Percentiles rank a stretch among this genome's conserved stretches.
phyloP scores from a whole-genome alignment of 2,329 filamentous ascomycete genomes.

The Fusarium chaquense region DNA sequence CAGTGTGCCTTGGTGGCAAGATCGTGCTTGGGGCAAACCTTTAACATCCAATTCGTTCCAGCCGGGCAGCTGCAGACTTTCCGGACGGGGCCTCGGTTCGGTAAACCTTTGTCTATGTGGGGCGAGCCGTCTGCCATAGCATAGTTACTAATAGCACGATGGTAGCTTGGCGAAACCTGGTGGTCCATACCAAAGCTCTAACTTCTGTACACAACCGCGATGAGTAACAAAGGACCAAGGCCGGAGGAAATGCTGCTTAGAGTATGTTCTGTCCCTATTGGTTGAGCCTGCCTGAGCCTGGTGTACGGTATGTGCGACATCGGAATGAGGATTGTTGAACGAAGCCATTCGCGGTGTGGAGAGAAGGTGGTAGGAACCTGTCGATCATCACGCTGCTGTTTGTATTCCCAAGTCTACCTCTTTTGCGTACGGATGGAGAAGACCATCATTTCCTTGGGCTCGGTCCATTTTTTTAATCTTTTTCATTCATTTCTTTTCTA shows the following conservation, averaged over 20 bases:
- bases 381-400: slow-evolving; percentile 20
- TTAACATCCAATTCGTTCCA: slow-evolving; percentile 21
- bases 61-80: slow-evolving; percentile 1
- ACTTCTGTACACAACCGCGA: slow-evolving; percentile 14
- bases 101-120: slow-evolving; percentile 15
- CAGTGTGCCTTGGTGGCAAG: neutral
- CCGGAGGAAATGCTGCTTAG: slow-evolving; percentile 21
- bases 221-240: slow-evolving; percentile 21
- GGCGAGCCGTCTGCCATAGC: slow-evolving; percentile 4
- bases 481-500: neutral
- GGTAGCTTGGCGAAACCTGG: slow-evolving; percentile 17
- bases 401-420: neutral
- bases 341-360: slow-evolving; percentile 16
- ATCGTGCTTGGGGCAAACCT: neutral
- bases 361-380: slow-evolving; percentile 16
- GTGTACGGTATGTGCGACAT: slow-evolving; percentile 36
- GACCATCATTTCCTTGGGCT: neutral
- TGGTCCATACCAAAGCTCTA: slow-evolving; percentile 3
- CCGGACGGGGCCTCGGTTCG: slow-evolving; percentile 39
- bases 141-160: neutral
- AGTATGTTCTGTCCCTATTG: slow-evolving; percentile 12
- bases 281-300: slow-evolving; percentile 11
- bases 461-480: neutral
- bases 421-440: neutral
- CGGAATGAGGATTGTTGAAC: slow-evolving; percentile 32